Conservation (phyloP, 106 monocot genomes). For the Iris macrosiphon region DNA sequence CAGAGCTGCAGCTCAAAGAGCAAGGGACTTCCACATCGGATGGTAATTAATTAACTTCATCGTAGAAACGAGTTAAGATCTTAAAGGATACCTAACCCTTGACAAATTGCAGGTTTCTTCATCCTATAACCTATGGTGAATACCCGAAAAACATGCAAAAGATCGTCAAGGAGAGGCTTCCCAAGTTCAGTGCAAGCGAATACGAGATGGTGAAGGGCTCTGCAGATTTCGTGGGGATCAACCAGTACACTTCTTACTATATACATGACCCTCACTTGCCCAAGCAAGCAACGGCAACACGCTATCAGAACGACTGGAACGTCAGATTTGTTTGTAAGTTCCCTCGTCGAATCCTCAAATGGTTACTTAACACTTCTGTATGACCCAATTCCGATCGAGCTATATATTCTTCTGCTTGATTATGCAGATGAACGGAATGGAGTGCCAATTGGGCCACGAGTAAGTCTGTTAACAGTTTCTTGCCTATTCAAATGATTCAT, state of each 20-base stretch:
- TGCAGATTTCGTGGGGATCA: constrained; percentile 74
- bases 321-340: constrained; percentile 77
- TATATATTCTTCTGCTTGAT: too few relatives aligned
- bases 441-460: constrained; percentile 77
- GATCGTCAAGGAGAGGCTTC: constrained; percentile 83
- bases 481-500: too few relatives aligned
- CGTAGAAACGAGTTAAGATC: too few relatives aligned
- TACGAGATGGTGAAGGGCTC: constrained; percentile 81
- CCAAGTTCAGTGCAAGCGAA: constrained; percentile 63
- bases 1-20: constrained; percentile 83
- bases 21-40: constrained; percentile 92
- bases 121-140: constrained; percentile 79
- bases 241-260: constrained; percentile 94
- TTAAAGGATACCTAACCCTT: too few relatives aligned
- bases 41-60: constrained; percentile 46
- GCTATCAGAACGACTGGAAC: constrained; percentile 84
- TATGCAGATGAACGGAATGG: constrained; percentile 72
- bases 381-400: too few relatives aligned
- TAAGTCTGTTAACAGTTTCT: too few relatives aligned
- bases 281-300: constrained; percentile 10
- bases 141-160: constrained; percentile 74
- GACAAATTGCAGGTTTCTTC: constrained; percentile 96
- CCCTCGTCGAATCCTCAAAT: background rate
- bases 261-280: constrained; percentile 53
- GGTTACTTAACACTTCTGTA: too few relatives aligned